phyloP scores from a whole-genome alignment of 768 basidiomycete species.

The Pleurotus djamor region DNA sequence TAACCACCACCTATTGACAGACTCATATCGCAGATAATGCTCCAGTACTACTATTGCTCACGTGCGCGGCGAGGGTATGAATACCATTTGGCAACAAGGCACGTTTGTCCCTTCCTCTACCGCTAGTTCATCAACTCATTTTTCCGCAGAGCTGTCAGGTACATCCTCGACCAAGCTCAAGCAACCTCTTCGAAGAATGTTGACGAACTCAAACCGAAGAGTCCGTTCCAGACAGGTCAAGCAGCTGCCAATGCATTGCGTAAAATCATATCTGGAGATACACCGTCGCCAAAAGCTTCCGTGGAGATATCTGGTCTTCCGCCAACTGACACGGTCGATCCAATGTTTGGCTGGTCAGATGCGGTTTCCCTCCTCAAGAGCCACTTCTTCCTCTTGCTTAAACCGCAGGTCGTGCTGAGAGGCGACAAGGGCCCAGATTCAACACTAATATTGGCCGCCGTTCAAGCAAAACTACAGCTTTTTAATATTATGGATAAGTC shows the following conservation, averaged over 20 bases:
- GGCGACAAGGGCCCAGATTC: conserved; percentile 54
- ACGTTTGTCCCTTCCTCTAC: conserved; percentile 17
- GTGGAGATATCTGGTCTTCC: conserved; percentile 30
- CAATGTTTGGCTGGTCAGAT: conserved; percentile 70
- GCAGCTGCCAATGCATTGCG: conserved; percentile 66
- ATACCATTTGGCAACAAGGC: conserved; percentile 88
- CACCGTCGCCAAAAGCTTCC: conserved; percentile 33
- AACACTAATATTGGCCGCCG: conserved; percentile 72
- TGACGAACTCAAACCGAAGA: conserved; percentile 16
- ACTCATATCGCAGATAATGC: conserved; percentile 56
- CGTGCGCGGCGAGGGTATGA: conserved; percentile 75
- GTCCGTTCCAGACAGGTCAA: conserved; percentile 48
- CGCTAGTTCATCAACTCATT: conserved; percentile 5
- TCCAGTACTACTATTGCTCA: conserved; percentile 87
- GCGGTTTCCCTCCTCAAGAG: conserved; percentile 68
- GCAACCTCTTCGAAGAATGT: conserved; percentile 29
- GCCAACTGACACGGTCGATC: conserved; percentile 40
- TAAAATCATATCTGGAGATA: conserved; percentile 59
- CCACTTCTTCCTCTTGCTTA: conserved; percentile 83
- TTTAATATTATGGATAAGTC: conserved; percentile 80
- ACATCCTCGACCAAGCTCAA: conserved; percentile 81
- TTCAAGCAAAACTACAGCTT: conserved; percentile 75
- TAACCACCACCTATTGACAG: conserved; percentile 12
- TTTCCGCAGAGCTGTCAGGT: conserved; percentile 68
- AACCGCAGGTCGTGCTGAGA: conserved; percentile 84